phyloP scores from a whole-genome alignment of 202 grass and related monocot genomes.

The Saccharum hybrid region DNA sequence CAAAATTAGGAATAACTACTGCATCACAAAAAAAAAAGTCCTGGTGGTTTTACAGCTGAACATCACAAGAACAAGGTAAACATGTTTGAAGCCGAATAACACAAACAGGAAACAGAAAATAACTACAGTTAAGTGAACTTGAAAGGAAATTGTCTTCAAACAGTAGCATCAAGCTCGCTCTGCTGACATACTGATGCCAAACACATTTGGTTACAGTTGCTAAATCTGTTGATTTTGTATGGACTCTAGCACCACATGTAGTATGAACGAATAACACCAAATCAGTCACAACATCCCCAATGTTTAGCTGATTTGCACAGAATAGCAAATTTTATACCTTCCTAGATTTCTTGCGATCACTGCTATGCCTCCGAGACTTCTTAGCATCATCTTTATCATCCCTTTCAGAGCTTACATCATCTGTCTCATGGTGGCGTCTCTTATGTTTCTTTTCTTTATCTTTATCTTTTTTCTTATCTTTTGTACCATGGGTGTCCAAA shows the following conservation, averaged over 20 bases:
- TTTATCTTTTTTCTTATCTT: conserved; percentile 87
- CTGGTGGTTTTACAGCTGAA: conserved; percentile 17
- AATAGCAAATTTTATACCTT: conserved; percentile 74
- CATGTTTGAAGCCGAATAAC: conserved; percentile 23
- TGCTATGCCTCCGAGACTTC: conserved; percentile 80
- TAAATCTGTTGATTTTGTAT: conserved; percentile 11
- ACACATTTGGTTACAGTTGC: not conserved
- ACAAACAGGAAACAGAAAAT: conserved; percentile 20
- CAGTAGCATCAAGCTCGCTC: not conserved
- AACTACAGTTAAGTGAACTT: conserved; percentile 24
- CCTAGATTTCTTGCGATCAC: conserved; percentile 92
- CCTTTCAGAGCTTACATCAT: conserved; percentile 77
- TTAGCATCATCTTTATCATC: conserved; percentile 84
- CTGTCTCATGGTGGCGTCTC: conserved; percentile 73
- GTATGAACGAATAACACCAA: conserved; percentile 8
- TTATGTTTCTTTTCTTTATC: conserved; percentile 98
- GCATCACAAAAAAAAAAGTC: conserved; percentile 23
- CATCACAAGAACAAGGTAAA: conserved; percentile 29
- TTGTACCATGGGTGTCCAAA: conserved; percentile 62
- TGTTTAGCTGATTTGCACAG: conserved; percentile 43
- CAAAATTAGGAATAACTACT: conserved; percentile 5
- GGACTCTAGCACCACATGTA: conserved; percentile 1
- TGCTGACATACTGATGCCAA: conserved; percentile 8
- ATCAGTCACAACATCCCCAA: not conserved
- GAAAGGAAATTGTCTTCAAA: conserved; percentile 20